Evolutionary conservation across 345 rosid species (phyloP).

Genomic region (Boechera stricta): DNA sequence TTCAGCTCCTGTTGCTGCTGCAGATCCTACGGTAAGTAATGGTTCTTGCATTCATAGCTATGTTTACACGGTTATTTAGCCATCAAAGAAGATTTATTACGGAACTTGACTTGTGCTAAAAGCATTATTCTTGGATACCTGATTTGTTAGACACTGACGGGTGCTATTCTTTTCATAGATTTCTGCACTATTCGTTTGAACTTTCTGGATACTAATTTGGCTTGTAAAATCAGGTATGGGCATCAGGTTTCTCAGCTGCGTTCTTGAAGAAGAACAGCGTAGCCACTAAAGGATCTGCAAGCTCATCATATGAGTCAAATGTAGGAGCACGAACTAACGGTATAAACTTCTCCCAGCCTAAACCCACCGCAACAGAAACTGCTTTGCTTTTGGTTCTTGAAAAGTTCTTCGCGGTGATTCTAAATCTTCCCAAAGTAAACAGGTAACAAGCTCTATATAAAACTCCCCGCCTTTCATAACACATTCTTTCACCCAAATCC

Average conservation of each 20-base stretch:
- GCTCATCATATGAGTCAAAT: slow-evolving; percentile 43
- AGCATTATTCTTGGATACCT: slow-evolving; percentile 3
- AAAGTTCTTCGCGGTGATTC: slow-evolving; percentile 74
- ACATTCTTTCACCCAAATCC: not conserved
- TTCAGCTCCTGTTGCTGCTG: slow-evolving; percentile 96
- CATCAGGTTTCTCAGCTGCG: slow-evolving; percentile 96
- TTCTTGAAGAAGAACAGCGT: slow-evolving; percentile 85
- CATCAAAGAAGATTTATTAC: not conserved
- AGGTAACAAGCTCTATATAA: slow-evolving; percentile 53
- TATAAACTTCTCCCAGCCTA: slow-evolving; percentile 52
- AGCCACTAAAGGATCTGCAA: slow-evolving; percentile 68
- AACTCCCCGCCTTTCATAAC: not conserved
- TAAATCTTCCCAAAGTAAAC: slow-evolving; percentile 84
- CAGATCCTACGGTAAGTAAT: slow-evolving; percentile 86
- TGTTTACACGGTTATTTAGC: not conserved
- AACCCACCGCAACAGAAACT: slow-evolving; percentile 78
- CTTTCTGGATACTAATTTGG: slow-evolving; percentile 28
- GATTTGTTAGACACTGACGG: not conserved
- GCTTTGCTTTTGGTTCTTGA: slow-evolving; percentile 81
- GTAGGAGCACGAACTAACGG: slow-evolving; percentile 35
- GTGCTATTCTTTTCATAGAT: not conserved
- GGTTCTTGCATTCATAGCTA: slow-evolving; percentile 20
- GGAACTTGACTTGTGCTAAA: slow-evolving; percentile 9
- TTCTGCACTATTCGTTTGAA: not conserved
- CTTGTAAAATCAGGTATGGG: slow-evolving; percentile 79